Base-by-base conservation (phyloP, 2,329 filamentous ascomycete genomes). In the Chrysosporium queenslandicum region DNA sequence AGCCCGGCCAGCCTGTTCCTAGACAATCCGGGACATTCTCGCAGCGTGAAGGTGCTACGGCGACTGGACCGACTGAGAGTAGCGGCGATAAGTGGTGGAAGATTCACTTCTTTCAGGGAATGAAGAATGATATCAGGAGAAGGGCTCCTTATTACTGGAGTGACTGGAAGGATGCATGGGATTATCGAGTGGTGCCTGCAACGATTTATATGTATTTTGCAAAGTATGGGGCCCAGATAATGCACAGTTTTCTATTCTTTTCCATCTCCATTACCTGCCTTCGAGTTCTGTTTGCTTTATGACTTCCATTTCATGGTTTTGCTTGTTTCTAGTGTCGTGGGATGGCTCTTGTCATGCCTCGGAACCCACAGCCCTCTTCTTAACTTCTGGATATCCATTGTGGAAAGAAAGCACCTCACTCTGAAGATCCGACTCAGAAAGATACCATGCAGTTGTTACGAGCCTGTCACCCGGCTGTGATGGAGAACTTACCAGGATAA, bases 191-290 rank as follows among this genome's bases (percentile, higher is more conserved):
- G 39, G 78, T 94, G 36, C 88, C 88, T 1, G 87, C 87, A 14
- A 94, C 88, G 8, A 74, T 94, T 27, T 94, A 94, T 70, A 94
- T 94, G 86, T 94, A 92, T 72, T 94, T 94, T 77, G 87, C 88
- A 57, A 94, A 94, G 87, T 91, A 76, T 63, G 76, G n/a, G n/a
- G 63, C 46, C 42, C 57, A 41, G 30, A 42, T 21, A 51, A 57
- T 52, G 46, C 48, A 43, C 27, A 50, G 43, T 53, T 34, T 52
- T 51, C 29, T 25, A 30, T 52, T 18, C 16, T 46, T 40, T 41
- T 42, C 4, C 29, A 53, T 41, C 50, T 7, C 46, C 42, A 46
- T 40, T 16, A 18, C 34, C 14, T 12, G n/a, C n/a, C 27, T 46
- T 30, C 27, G 45, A 8, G 9, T n/a, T 37, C 34, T 37, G 34